A percentile compares a stretch with the other conserved stretches of the same genome.
Conservation (phyloP, 164 flowering plant genomes). For the Annona cherimola region DNA sequence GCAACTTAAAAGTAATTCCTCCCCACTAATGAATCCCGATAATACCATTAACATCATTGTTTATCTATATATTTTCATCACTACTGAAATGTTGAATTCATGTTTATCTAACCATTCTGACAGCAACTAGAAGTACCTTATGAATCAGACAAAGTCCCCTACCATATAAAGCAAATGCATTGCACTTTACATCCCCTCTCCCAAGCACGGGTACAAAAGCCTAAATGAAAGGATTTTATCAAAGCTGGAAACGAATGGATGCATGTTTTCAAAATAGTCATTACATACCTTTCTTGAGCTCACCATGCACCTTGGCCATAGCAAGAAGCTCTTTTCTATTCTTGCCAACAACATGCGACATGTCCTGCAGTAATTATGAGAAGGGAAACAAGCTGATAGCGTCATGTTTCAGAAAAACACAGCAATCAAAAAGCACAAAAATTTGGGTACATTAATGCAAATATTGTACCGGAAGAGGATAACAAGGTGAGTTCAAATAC, state of each 20-base stretch:
- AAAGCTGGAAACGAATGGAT: neutral
- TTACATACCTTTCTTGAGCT: constrained; percentile 66
- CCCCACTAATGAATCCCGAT: too few species aligned
- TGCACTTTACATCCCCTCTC: too few species aligned
- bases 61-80: too few species aligned
- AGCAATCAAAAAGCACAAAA: neutral
- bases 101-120: too few species aligned
- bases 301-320: constrained; percentile 75
- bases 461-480: constrained; percentile 77
- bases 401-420: neutral
- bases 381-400: neutral
- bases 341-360: constrained; percentile 94
- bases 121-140: too few species aligned
- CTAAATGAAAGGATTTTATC: too few species aligned
- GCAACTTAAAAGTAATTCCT: too few species aligned
- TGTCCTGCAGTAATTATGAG: constrained; percentile 43
- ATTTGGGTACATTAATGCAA: neutral
- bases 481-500: constrained; percentile 85
- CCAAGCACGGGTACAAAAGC: too few species aligned
- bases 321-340: constrained; percentile 90
- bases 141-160: too few species aligned
- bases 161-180: too few species aligned
- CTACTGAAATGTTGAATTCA: too few species aligned
- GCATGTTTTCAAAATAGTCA: neutral
- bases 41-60: too few species aligned